Evolutionary conservation across 2,329 filamentous ascomycete genomes (phyloP).

Genomic region (Sporothrix luriei): DNA sequence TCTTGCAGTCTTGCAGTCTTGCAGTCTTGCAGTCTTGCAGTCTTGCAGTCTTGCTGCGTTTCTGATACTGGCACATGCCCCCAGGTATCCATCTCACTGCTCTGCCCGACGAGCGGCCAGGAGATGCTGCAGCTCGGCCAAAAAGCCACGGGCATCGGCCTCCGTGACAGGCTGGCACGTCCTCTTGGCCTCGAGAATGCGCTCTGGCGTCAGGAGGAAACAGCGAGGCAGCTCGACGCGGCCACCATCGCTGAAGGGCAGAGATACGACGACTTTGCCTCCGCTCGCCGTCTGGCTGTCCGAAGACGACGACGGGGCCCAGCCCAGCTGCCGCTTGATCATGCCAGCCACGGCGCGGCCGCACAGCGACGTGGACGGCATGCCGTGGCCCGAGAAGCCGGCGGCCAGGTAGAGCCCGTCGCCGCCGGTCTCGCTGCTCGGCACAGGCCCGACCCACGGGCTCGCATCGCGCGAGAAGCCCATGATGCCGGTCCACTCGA

Average conservation of each 20-base stretch:
- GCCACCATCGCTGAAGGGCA: constrained; percentile 36
- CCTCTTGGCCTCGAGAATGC: constrained; percentile 29
- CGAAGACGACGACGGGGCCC: not conserved
- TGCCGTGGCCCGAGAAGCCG: constrained; percentile 74
- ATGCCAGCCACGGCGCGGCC: constrained; percentile 65
- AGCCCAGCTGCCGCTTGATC: constrained; percentile 47
- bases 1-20: too few relatives aligned
- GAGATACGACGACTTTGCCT: not conserved
- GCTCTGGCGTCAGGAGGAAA: constrained; percentile 31
- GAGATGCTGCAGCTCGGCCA: constrained; percentile 29
- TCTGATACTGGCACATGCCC: not conserved
- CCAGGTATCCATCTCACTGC: not conserved
- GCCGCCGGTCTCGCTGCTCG: constrained; percentile 47
- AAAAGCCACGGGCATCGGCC: constrained; percentile 24
- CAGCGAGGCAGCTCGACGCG: constrained; percentile 32
- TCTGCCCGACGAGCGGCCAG: constrained; percentile 20
- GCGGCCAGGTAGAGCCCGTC: constrained; percentile 64
- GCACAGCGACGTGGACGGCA: constrained; percentile 71
- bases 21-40: not conserved
- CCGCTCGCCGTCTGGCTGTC: constrained; percentile 38
- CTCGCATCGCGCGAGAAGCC: constrained; percentile 68
- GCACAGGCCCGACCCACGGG: constrained; percentile 73
- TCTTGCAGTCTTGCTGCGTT: not conserved
- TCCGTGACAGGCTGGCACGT: constrained; percentile 26
- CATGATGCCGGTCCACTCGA: constrained; percentile 82